Percentiles rank a stretch among this genome's conserved stretches.
phyloP scores from a whole-genome alignment of 176 grass and related monocot genomes.

The Triticum aestivum region DNA sequence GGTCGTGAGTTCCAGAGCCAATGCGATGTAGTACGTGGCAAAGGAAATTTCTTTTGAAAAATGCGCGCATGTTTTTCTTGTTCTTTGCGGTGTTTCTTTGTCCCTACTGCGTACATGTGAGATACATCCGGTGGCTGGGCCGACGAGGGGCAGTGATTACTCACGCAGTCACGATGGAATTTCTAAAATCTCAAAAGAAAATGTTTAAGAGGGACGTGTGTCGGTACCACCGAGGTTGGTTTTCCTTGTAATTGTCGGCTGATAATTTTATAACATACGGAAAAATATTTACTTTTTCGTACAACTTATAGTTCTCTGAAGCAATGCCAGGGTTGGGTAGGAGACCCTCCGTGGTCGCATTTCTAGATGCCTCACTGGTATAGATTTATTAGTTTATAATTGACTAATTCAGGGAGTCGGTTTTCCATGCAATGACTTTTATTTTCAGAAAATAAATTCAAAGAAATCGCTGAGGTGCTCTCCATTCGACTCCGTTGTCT shows the following conservation, averaged over 20 bases:
- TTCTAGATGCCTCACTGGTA: background rate
- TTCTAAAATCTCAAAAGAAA: background rate
- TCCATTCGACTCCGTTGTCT: background rate
- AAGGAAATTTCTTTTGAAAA: background rate
- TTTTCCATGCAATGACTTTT: background rate
- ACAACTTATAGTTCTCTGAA: background rate
- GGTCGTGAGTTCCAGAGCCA: conserved; percentile 12
- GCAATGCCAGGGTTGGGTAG: background rate
- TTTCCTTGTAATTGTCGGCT: conserved; percentile 20
- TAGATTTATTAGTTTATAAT: background rate
- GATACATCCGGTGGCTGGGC: background rate
- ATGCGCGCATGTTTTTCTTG: background rate
- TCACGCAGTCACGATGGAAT: too few species aligned
- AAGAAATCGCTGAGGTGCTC: background rate
- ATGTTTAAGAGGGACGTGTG: background rate
- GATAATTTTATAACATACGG: background rate
- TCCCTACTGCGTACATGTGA: background rate
- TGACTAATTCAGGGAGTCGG: background rate
- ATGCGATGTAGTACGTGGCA: too few species aligned
- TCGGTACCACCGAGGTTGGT: conserved; percentile 7
- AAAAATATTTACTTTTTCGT: too few species aligned
- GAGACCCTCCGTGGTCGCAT: background rate
- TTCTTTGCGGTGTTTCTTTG: background rate
- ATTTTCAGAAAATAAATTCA: background rate
- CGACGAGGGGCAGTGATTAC: too few species aligned